These are phyloP conservation scores for Melanopsichium pennsylvanicum DNA, from an alignment of 1,284 basidiomycete species.

Conservation along the genomic window DNA sequence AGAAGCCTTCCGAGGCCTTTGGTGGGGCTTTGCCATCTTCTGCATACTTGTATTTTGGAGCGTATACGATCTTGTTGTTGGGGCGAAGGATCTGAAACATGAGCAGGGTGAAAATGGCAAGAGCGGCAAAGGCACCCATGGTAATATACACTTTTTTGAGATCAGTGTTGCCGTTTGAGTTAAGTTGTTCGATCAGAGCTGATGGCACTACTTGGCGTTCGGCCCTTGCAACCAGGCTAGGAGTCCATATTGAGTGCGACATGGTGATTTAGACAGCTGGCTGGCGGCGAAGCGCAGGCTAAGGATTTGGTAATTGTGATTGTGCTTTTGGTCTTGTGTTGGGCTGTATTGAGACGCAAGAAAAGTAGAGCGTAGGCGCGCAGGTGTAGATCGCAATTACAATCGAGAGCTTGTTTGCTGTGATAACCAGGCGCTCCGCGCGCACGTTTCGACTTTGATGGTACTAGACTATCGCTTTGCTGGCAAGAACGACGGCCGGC, in stretches of 20 bases:
- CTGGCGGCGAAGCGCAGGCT: slow-evolving; percentile 5
- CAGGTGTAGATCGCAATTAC: not conserved
- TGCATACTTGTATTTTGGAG: slow-evolving; percentile 83
- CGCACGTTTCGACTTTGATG: not conserved
- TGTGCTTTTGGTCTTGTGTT: too few relatives aligned
- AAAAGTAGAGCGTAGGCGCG: not conserved
- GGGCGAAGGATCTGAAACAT: slow-evolving; percentile 58
- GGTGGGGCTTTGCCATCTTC: slow-evolving; percentile 81
- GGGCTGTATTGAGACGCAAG: not conserved
- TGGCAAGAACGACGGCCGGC: too few relatives aligned
- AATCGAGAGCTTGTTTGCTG: too few relatives aligned
- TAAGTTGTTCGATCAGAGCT: slow-evolving; percentile 40
- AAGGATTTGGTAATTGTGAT: not conserved
- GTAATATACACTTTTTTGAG: slow-evolving; percentile 44
- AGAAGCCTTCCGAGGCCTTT: slow-evolving; percentile 72
- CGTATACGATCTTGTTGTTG: slow-evolving; percentile 76
- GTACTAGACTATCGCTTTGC: too few relatives aligned
- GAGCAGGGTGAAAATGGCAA: slow-evolving; percentile 50
- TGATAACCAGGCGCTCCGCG: too few relatives aligned
- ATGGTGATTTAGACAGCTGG: slow-evolving; percentile 8
- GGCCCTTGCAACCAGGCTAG: slow-evolving; percentile 10
- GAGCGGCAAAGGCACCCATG: slow-evolving; percentile 44
- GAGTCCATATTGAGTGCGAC: slow-evolving; percentile 2
- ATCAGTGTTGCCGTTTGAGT: slow-evolving; percentile 36
- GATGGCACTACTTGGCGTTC: slow-evolving; percentile 18